Evolutionary conservation across 306 rosid species (phyloP).

Genomic region (Casuarina cunninghamiana): DNA sequence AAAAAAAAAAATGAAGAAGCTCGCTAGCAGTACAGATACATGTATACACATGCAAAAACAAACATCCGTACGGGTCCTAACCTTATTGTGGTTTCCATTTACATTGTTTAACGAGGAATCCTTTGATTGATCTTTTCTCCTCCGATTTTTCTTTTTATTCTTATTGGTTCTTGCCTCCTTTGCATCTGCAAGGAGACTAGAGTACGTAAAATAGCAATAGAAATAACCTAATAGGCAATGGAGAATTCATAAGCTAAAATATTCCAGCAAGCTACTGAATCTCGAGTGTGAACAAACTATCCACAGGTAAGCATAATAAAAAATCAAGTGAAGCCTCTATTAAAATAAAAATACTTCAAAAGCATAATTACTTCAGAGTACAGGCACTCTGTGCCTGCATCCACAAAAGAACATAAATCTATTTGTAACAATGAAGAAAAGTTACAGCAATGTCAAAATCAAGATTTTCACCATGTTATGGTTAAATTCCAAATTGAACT

Average conservation of each 20-base stretch:
- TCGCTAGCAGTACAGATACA: neutral
- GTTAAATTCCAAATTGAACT: slow-evolving; percentile 1
- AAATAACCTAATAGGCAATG: slow-evolving; percentile 19
- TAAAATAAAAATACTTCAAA: neutral
- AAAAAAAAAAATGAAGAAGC: neutral
- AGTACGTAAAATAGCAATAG: slow-evolving; percentile 9
- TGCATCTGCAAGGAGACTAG: slow-evolving; percentile 49
- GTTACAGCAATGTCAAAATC: slow-evolving; percentile 3
- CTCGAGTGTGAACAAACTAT: neutral
- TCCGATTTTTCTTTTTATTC: slow-evolving; percentile 80
- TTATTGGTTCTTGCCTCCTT: slow-evolving; percentile 58
- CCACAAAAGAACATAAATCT: neutral
- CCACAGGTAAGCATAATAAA: neutral
- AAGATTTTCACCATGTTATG: neutral
- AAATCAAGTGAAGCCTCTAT: neutral
- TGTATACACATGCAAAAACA: neutral
- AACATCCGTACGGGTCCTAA: slow-evolving; percentile 21
- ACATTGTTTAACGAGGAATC: slow-evolving; percentile 49
- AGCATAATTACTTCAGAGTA: neutral
- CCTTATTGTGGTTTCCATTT: slow-evolving; percentile 55
- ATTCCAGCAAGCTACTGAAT: slow-evolving; percentile 3
- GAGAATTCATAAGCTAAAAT: neutral
- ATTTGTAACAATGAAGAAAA: neutral
- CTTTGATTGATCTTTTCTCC: slow-evolving; percentile 65
- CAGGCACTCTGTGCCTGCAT: neutral